Percentiles rank a stretch among this genome's conserved stretches.
phyloP scores from a whole-genome alignment of 768 basidiomycete genomes.

The Collybia sp. region DNA sequence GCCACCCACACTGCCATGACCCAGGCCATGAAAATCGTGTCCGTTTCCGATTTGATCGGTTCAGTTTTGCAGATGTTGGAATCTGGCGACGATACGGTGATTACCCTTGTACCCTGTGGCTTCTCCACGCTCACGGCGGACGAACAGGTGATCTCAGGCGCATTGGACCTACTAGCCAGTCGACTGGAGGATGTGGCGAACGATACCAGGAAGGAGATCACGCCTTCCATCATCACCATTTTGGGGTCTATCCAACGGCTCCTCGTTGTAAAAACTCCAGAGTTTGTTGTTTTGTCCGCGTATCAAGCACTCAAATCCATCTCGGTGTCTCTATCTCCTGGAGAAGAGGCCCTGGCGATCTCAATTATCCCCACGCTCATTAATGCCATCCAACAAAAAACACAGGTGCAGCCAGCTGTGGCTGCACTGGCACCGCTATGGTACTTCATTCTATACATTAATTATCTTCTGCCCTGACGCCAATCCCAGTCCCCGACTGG shows the following conservation, averaged over 20 bases:
- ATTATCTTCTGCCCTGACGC: conserved; percentile 4
- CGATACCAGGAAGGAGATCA: conserved; percentile 46
- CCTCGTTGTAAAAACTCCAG: conserved; percentile 37
- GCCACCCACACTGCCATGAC: conserved; percentile 48
- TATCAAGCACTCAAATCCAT: conserved; percentile 59
- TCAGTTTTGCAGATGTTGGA: conserved; percentile 52
- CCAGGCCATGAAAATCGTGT: conserved; percentile 56
- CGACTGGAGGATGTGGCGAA: conserved; percentile 60
- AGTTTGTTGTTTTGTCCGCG: conserved; percentile 37
- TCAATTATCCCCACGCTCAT: conserved; percentile 58
- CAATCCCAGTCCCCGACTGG: conserved; percentile 58
- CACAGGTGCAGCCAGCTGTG: conserved; percentile 38
- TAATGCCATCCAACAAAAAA: conserved; percentile 35
- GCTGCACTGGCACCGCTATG: conserved; percentile 54
- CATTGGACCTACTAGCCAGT: conserved; percentile 64
- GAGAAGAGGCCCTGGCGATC: conserved; percentile 65
- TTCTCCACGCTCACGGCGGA: conserved; percentile 34
- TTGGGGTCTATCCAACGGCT: conserved; percentile 44
- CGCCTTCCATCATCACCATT: conserved; percentile 47
- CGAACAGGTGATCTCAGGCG: conserved; percentile 40
- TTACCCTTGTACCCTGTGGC: not conserved
- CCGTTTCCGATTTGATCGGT: conserved; percentile 64
- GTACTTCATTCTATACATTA: conserved; percentile 33
- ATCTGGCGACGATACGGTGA: conserved; percentile 47
- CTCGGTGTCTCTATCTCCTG: conserved; percentile 47